These are phyloP conservation scores for Fremontodendron californicum DNA, from an alignment of 345 rosid species.

Conservation along the genomic window DNA sequence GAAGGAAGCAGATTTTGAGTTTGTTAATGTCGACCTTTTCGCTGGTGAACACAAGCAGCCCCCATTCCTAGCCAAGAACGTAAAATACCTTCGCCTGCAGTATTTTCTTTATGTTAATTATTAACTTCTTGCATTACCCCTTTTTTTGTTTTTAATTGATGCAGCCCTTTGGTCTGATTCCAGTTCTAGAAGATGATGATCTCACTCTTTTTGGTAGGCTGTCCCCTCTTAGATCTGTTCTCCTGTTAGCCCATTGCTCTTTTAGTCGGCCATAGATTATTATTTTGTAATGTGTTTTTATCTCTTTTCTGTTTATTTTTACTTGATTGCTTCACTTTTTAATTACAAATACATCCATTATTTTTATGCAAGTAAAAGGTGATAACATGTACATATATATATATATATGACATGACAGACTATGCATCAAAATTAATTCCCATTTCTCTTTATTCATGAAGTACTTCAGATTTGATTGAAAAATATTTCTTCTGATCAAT, in stretches of 20 bases:
- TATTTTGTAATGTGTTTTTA: no score
- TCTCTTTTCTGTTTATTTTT: background rate
- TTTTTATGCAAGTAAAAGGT: no score
- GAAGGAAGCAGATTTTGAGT: constrained; percentile 64
- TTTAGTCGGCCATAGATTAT: background rate
- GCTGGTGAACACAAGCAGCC: constrained; percentile 64
- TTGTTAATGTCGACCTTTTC: constrained; percentile 60
- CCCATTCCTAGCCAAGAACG: constrained; percentile 51
- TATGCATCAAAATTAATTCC: no score
- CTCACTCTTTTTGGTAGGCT: constrained; percentile 63
- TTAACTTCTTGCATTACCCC: background rate
- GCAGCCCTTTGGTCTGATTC: constrained; percentile 88
- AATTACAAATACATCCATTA: no score
- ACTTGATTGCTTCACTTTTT: background rate
- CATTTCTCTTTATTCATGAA: no score
- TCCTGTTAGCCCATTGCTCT: background rate
- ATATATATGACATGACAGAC: no score
- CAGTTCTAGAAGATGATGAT: constrained; percentile 78
- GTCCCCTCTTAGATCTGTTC: background rate
- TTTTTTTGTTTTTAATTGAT: background rate
- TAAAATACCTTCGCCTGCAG: background rate
- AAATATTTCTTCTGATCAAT: background rate
- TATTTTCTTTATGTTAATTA: no score
- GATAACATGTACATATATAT: background rate
- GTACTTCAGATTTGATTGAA: background rate